Conservation (phyloP, 1,284 basidiomycete genomes). For the Tausonia pullulans region DNA sequence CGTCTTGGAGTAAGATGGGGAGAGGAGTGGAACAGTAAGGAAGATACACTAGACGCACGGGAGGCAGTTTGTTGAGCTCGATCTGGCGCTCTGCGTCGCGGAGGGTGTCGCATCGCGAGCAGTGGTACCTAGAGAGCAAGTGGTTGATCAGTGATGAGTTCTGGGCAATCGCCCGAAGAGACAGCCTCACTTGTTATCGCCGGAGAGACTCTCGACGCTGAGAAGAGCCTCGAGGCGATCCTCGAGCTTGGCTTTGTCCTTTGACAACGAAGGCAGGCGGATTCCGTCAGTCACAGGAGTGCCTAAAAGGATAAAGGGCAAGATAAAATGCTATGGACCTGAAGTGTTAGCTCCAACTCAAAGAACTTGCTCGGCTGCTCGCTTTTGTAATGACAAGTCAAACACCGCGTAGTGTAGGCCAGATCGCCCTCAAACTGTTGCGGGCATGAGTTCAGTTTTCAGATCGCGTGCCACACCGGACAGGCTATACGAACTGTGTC, state of each 20-base stretch:
- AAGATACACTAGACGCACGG: conserved; percentile 37
- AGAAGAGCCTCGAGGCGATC: conserved; percentile 53
- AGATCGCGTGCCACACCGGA: neutral
- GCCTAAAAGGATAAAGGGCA: too few relatives aligned
- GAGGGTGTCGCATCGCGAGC: conserved; percentile 54
- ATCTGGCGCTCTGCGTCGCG: conserved; percentile 67
- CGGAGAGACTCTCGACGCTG: conserved; percentile 56
- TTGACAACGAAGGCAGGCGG: neutral
- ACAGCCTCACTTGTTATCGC: conserved; percentile 42
- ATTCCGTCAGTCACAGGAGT: neutral
- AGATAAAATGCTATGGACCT: conserved; percentile 38
- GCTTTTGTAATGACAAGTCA: conserved; percentile 54
- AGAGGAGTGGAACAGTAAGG: neutral
- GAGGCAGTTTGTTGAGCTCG: conserved; percentile 56
- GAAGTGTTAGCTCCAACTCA: conserved; percentile 73
- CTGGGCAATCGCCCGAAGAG: neutral
- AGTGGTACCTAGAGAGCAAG: conserved; percentile 51
- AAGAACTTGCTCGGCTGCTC: conserved; percentile 51
- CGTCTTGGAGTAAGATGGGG: neutral
- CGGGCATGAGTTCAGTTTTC: neutral
- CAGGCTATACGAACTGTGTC: conserved; percentile 45
- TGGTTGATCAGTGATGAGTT: neutral
- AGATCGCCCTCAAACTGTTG: conserved; percentile 71
- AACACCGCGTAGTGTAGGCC: conserved; percentile 65
- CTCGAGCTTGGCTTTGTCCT: conserved; percentile 62